Base-by-base conservation (phyloP, 257 asterid genomes). In the Hygrophila difformis region DNA sequence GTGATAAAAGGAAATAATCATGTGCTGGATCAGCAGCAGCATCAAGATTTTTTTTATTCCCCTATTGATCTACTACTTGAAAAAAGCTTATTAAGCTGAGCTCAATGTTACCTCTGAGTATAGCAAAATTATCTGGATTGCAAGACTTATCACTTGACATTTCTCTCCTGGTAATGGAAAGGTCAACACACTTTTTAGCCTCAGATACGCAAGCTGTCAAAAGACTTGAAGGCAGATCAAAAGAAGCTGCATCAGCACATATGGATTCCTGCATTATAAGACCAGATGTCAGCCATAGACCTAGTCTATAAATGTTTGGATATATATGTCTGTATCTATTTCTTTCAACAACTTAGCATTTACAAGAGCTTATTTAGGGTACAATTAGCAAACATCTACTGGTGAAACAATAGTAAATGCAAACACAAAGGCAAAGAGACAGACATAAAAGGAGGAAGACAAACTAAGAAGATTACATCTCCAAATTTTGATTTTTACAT, bases 171-270 rank as follows among this genome's bases (percentile, higher is more conserved):
- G 73, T 38, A 56, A 68, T 57, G 9, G 88, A 70, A 74, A 85
- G 86, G 62, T 85, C 94, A 37, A 65, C 62, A 52, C 98, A 89
- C 18, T 39, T 82, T 68, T 85, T 66, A 51, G 96, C 96, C 54
- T 89, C 98, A 48, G 96, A 59, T 59, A 85, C 77, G 68, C 98
- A 89, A 67, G 96, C 93, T 23, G 86, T 66, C 62, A 89, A 71
- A 50, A 85, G 96, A 52, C 88, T 57, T 39, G 93, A 70, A 19
- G 96, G 79, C 56, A 89, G 78, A 66, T 89, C 98, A 76, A 89
- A 85, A 43, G 98, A 89, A 62, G 98, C 96, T 44, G 98, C 98
- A 54, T 89, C 96, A 60, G 98, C 93, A 57, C 98, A 89, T 45
- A 85, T 65, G 70, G 92, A 63, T 79, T 89, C 98, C 98, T 89